Conservation (phyloP, 805 yeast genomes). For the Helenozyma rhizophorensis region DNA sequence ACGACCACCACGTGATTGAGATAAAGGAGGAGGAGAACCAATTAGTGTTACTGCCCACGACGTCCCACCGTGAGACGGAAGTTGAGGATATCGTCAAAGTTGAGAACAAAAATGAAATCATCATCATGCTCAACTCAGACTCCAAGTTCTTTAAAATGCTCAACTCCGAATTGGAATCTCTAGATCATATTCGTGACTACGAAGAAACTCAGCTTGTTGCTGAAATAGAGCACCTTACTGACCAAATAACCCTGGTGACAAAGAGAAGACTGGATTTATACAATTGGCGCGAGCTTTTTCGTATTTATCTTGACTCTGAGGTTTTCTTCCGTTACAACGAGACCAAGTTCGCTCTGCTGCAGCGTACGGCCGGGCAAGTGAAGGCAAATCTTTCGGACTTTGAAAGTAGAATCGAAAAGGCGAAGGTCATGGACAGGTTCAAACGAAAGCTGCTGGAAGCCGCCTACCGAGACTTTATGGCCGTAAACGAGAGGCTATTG, state of each 20-base stretch:
- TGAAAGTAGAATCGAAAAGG: constrained; percentile 33
- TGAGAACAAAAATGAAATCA: constrained; percentile 28
- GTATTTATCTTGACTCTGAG: constrained; percentile 60
- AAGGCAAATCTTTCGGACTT: constrained; percentile 41
- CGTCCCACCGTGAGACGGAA: constrained; percentile 8
- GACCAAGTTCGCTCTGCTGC: constrained; percentile 34
- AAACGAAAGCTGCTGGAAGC: constrained; percentile 40
- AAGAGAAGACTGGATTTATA: constrained; percentile 51
- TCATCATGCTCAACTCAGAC: constrained; percentile 50
- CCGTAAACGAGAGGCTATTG: constrained; percentile 50
- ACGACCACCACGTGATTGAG: constrained; percentile 23
- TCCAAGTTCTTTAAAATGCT: constrained; percentile 56
- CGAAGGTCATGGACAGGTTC: constrained; percentile 37
- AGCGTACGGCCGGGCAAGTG: constrained; percentile 43
- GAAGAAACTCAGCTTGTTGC: constrained; percentile 41
- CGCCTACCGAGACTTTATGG: constrained; percentile 48
- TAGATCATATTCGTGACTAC: constrained; percentile 39
- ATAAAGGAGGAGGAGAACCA: constrained; percentile 25
- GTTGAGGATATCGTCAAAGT: constrained; percentile 11
- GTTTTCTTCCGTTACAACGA: constrained; percentile 57
- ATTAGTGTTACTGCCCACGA: constrained; percentile 26
- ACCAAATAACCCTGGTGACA: constrained; percentile 18
- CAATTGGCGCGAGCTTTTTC: constrained; percentile 67
- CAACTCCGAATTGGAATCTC: constrained; percentile 46
- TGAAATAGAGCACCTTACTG: constrained; percentile 41